Base-by-base conservation (phyloP, 768 basidiomycete species). In the Amanita pallidorosea region DNA sequence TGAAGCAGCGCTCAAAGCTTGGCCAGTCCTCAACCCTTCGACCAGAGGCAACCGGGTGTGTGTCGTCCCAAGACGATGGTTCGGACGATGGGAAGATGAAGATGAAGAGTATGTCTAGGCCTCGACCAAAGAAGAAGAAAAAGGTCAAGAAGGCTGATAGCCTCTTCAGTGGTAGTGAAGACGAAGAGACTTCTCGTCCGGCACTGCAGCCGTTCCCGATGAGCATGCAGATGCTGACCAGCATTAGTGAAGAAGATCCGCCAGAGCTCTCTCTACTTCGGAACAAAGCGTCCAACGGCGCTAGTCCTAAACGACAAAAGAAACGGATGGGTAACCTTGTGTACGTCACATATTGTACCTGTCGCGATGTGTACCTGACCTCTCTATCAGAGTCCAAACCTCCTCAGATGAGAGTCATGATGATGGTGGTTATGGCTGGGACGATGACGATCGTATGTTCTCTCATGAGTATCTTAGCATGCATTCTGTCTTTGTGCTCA, bases 201-300 rank as follows among this genome's bases (percentile, higher is more conserved):
- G 56, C 57, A 49, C 54, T 51, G 2, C 38, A 61, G 31, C 59
- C 55, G 7, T 69, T 68, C 47, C 68, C 67, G 12, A 72, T 83
- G 77, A 70, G 63, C 45, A 67, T 71, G 2, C 70, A 74, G 47
- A 50, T 73, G 36, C 63, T 78, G 2, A 59, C 63, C 8, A 69
- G 67, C 43, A 70, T 72, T 42, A 57, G 62, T 2, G 7, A 44
- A 2, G 5, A 43, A 17, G 57, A 60, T 12, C 58, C 57, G 3
- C 57, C 58, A 15, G 43, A 29, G 17, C 27, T 5, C 9, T 35
- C 54, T 51, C 7, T 48, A 7, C 54, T 53, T 6, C 41, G 41
- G 43, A 53, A 43, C 34, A 49, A 22, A 49, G 44, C 23, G 34
- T 51, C 37, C 9, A 5, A 41, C 45, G 48, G 17, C 25, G 23